These are phyloP conservation scores for Spinellus fusiger DNA, from an alignment of 192 early-diverging fungal genomes.

Conservation along the genomic window DNA sequence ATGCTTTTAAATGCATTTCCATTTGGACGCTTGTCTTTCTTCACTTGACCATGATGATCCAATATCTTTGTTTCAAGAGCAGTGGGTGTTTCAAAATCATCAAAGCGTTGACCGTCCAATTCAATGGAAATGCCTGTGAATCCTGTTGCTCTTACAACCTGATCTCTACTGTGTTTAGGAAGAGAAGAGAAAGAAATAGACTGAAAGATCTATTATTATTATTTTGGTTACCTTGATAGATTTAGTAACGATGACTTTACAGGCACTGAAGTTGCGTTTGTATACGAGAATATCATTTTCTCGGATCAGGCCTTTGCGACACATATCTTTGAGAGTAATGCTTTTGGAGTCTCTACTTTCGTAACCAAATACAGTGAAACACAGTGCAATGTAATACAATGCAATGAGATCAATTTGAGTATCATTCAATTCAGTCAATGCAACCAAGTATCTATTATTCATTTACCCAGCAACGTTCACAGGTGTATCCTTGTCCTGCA, in stretches of 20 bases:
- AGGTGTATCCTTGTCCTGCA: too few relatives aligned
- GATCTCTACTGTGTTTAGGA: neutral
- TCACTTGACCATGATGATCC: slow-evolving; percentile 34
- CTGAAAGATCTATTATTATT: neutral
- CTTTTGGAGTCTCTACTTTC: slow-evolving; percentile 32
- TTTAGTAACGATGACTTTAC: slow-evolving; percentile 30
- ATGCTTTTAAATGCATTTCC: slow-evolving; percentile 44
- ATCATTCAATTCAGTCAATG: neutral
- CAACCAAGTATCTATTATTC: neutral
- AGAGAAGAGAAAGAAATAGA: neutral
- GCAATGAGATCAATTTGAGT: neutral
- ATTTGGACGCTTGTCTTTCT: slow-evolving; percentile 38
- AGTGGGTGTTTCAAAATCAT: slow-evolving; percentile 41
- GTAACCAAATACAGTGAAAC: too few relatives aligned
- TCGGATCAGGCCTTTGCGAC: slow-evolving; percentile 29
- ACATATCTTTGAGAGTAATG: slow-evolving; percentile 39
- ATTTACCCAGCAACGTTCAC: too few relatives aligned
- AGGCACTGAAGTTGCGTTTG: slow-evolving; percentile 35
- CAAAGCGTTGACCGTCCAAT: slow-evolving; percentile 25
- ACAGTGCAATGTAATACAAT: neutral
- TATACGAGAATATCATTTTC: slow-evolving; percentile 30
- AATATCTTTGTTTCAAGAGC: slow-evolving; percentile 37
- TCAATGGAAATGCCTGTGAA: slow-evolving; percentile 27
- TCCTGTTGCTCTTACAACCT: slow-evolving; percentile 32
- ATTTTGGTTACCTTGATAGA: slow-evolving; percentile 28